Base-by-base conservation (phyloP, 2,329 filamentous ascomycete species). In the Microcera coccophila region DNA sequence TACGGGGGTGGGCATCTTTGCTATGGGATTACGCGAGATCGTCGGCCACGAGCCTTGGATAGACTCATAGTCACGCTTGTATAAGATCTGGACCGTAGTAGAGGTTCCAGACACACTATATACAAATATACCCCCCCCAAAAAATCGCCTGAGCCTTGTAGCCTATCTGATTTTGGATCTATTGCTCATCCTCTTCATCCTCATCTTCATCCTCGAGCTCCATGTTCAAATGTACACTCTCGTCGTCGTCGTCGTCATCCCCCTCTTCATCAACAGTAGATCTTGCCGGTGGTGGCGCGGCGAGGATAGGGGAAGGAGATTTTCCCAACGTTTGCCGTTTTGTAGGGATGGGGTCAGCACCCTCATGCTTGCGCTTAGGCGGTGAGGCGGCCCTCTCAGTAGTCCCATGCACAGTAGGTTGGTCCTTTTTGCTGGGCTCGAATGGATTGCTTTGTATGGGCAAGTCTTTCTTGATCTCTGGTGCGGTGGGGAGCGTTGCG, bases 141-240 rank as follows among this genome's bases (percentile, higher is more conserved):
- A 45, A 43, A 42, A 50, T 37, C 39, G 38, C 40, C 34, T 16
- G 29, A 35, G 43, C 37, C 20, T 19, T 38, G 40, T 47, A 40
- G 43, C n/a, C 37, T 28, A 10, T 42, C 44, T 40, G 37, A 38
- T 36, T 34, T 14, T 26, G 19, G 11, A 18, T 39, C 24, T 40
- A 32, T 40, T 58, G 48, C 8, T 61, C 49, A 10, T 53, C 51
- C 5, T 56, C 58, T 1, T 62, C 48, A 3, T 59, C 67, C 0
- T 72, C 73, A 1, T 69, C 69, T 9, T 74, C 71, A 14, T 75
- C 74, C 9, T 81, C 77, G 9, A 81, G 59, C 35, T 78, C 76
- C 75, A 80, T 80, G 41, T 80, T 76, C 43, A 81, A 63, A 60
- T 80, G 74, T 11, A 80, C 72, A 45, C 76, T 80, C 41, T 72